A percentile compares a stretch with the other conserved stretches of the same genome.
These are phyloP conservation scores for Monosporozyma unispora DNA, from an alignment of 805 yeast species.

Conservation along the genomic window DNA sequence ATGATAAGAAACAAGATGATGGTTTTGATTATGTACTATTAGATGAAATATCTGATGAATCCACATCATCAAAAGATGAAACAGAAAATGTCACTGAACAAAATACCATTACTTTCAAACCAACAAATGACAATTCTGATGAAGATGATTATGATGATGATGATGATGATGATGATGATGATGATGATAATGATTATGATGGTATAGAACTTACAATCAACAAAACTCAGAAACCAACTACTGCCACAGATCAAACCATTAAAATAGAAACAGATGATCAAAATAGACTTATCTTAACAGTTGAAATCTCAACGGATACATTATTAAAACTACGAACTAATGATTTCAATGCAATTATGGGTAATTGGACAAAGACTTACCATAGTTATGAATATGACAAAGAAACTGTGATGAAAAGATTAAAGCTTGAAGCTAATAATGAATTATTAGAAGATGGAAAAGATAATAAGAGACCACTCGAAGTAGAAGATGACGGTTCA, in stretches of 20 bases:
- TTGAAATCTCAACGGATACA: conserved; percentile 31
- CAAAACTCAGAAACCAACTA: neutral
- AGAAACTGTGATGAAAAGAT: conserved; percentile 65
- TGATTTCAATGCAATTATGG: conserved; percentile 35
- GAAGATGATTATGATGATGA: conserved; percentile 10
- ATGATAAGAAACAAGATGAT: conserved; percentile 14
- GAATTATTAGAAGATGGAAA: conserved; percentile 41
- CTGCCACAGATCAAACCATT: conserved; percentile 3
- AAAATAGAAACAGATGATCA: conserved; percentile 12
- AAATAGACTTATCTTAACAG: conserved; percentile 19
- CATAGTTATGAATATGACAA: conserved; percentile 68
- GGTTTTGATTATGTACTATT: conserved; percentile 11
- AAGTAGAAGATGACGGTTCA: conserved; percentile 7
- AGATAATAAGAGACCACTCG: conserved; percentile 18
- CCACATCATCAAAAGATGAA: neutral
- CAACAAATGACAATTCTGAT: conserved; percentile 6
- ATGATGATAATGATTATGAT: conserved; percentile 10
- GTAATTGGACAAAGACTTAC: conserved; percentile 61
- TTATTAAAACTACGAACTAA: conserved; percentile 25
- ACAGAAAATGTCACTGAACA: conserved; percentile 2
- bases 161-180: conserved; percentile 11
- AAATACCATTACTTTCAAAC: neutral
- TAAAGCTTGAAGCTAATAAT: conserved; percentile 74
- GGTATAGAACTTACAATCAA: neutral
- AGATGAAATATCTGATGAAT: conserved; percentile 3